Base-by-base conservation (phyloP, 176 grass and related monocot species). In the Hordeum marinum region DNA sequence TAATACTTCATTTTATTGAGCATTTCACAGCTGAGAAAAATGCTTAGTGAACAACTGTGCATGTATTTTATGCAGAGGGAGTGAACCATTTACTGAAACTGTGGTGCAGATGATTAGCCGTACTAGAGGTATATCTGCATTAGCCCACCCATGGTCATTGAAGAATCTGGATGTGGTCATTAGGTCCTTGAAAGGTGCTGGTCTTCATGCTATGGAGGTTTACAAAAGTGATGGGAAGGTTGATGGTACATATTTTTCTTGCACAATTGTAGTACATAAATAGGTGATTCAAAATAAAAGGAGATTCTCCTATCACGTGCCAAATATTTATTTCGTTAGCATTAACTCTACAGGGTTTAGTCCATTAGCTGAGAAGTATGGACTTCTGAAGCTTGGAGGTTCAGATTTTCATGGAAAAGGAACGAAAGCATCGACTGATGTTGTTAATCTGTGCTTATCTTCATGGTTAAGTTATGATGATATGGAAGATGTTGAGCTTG, bases 371-470 rank as follows among this genome's bases (percentile, higher is more conserved):
- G 91, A 99, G 75, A 89, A 83, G 66, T 82, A 92, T 59, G 90
- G 80, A 81, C 89, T 99, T 80, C 37, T 96, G 80, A 99, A 99
- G 85, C 77, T 99, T 32, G 91, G 96, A 77, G 94, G 94, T 89
- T 99, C 96, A 68, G 96, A 99, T 91, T 99, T 96, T 26, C 96
- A 99, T 90, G 96, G 90, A 80, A 94, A 84, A 91, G 90, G 90
- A 8, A 79, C 89, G 36, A 93, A 94, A 68, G 86, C n/a, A n/a
- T n/a, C n/a, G 76, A 88, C 90, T 64, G 96, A 94, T 12, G 75
- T 96, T 84, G 96, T 96, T 58, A 87, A 96, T 69, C 60, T 89
- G n/a, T 99, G 94, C 82, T 64, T 90, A 45, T 89, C 88, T 35
- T 96, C 88, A 62, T 94, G 93, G 96, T 91, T 92, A 83, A 85